phyloP scores from a whole-genome alignment of 345 rosid species.

The Garcia nutans region DNA sequence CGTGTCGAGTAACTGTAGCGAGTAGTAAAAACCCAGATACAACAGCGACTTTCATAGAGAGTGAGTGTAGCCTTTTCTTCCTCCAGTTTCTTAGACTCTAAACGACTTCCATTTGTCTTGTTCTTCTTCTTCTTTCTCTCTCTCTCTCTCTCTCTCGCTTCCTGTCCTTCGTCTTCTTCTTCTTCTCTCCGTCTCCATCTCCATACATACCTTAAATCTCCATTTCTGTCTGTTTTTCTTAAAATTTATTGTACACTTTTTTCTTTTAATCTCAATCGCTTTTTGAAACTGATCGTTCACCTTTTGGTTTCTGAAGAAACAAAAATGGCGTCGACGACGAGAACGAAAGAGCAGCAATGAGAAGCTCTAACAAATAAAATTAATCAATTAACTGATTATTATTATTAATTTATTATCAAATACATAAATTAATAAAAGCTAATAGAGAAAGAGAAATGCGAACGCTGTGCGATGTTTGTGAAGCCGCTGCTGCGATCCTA shows the following conservation, averaged over 20 bases:
- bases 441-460: conserved; percentile 40
- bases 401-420: too few relatives aligned
- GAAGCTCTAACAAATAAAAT: not conserved
- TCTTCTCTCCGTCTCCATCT: not conserved
- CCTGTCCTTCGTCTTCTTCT: not conserved
- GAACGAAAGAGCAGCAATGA: not conserved
- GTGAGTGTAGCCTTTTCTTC: not conserved
- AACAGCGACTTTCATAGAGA: not conserved
- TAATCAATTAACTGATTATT: too few relatives aligned
- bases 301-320: not conserved
- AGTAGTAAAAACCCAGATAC: too few relatives aligned
- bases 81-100: not conserved
- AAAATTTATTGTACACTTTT: not conserved
- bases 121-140: not conserved
- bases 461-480: conserved; percentile 69
- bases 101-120: not conserved
- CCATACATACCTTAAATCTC: too few relatives aligned
- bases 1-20: not conserved
- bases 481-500: conserved; percentile 73
- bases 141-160: too few relatives aligned
- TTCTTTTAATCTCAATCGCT: not conserved
- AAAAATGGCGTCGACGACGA: not conserved
- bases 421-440: not conserved
- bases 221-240: not conserved
- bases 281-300: not conserved